phyloP scores from a whole-genome alignment of 345 rosid species.

The Diplotaxis tenuifolia region DNA sequence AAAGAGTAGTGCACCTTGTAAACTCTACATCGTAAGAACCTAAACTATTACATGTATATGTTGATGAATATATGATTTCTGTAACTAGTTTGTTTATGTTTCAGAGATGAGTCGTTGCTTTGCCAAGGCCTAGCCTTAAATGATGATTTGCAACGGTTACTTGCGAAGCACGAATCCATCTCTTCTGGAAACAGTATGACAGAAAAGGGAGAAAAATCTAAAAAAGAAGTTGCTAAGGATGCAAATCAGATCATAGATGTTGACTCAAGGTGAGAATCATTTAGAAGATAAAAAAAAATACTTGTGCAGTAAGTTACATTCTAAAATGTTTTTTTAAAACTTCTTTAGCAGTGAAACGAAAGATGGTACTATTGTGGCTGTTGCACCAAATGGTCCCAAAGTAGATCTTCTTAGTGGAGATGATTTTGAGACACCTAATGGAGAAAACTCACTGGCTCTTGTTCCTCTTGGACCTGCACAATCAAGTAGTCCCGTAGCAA shows the following conservation, averaged over 20 bases:
- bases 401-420: constrained; percentile 90
- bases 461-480: constrained; percentile 78
- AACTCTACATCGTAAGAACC: constrained; percentile 86
- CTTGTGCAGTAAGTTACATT: constrained; percentile 11
- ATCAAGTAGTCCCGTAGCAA: constrained; percentile 44
- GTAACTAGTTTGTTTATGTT: constrained; percentile 6
- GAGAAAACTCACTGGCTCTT: constrained; percentile 50
- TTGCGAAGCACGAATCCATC: constrained; percentile 83
- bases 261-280: constrained; percentile 26
- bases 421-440: constrained; percentile 29
- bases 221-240: constrained; percentile 38
- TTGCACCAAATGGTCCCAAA: constrained; percentile 64
- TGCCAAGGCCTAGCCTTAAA: constrained; percentile 89
- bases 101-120: constrained; percentile 89
- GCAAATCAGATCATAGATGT: constrained; percentile 54
- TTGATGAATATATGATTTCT: not conserved
- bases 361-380: constrained; percentile 52
- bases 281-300: not conserved
- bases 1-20: constrained; percentile 95
- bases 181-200: constrained; percentile 56
- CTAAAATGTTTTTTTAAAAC: not conserved
- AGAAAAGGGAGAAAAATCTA: constrained; percentile 43
- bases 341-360: constrained; percentile 27
- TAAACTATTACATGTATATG: not conserved
- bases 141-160: constrained; percentile 89